These are phyloP conservation scores for Leccinum angustisporum DNA, from an alignment of 1,284 basidiomycete genomes.

Conservation along the genomic window DNA sequence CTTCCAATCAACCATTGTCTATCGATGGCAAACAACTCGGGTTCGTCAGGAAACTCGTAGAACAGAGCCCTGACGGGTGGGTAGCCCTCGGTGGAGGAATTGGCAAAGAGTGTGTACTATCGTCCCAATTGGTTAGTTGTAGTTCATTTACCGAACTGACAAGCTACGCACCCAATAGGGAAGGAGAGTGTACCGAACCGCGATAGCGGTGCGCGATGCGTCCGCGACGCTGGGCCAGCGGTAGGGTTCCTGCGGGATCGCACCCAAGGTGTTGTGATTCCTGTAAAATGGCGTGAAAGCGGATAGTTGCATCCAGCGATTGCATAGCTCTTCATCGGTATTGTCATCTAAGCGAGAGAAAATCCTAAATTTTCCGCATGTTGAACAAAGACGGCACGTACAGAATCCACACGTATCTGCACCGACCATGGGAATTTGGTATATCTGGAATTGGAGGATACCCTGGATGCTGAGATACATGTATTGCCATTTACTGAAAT, in stretches of 20 bases:
- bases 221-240: slow-evolving; percentile 74
- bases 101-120: slow-evolving; percentile 72
- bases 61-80: slow-evolving; percentile 74
- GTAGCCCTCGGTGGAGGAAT: slow-evolving; percentile 59
- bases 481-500: slow-evolving; percentile 67
- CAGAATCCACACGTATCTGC: slow-evolving; percentile 71
- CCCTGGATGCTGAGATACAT: slow-evolving; percentile 62
- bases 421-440: slow-evolving; percentile 76
- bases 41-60: slow-evolving; percentile 73
- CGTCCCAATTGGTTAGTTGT: not conserved
- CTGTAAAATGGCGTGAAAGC: slow-evolving; percentile 74
- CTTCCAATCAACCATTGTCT: slow-evolving; percentile 71
- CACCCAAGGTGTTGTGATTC: slow-evolving; percentile 63
- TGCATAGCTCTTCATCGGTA: slow-evolving; percentile 78
- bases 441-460: slow-evolving; percentile 73
- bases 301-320: slow-evolving; percentile 78
- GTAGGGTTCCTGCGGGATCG: slow-evolving; percentile 71
- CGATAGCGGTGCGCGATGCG: slow-evolving; percentile 68
- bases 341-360: slow-evolving; percentile 41
- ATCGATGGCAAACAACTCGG: slow-evolving; percentile 61
- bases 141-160: not conserved
- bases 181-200: slow-evolving; percentile 63
- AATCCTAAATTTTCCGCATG: slow-evolving; percentile 2
- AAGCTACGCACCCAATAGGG: slow-evolving; percentile 69
- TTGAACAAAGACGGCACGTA: slow-evolving; percentile 29